Percentiles rank a stretch among this genome's conserved stretches.
These are phyloP conservation scores for Licmophora abbreviata DNA, from an alignment of 108 stramenopile genomes.

Conservation along the genomic window DNA sequence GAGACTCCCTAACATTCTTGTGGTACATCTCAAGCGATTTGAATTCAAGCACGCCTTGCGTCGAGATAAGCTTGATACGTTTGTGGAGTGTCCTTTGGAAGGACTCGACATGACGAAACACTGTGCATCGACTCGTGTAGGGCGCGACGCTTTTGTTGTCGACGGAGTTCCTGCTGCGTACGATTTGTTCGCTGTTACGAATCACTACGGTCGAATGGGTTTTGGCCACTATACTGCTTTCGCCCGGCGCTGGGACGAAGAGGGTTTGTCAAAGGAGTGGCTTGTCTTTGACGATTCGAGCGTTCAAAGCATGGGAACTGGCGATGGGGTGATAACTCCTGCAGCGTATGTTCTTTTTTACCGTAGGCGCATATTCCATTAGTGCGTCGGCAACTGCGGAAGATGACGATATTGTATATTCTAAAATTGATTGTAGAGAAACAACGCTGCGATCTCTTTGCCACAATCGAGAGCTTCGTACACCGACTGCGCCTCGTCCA, in stretches of 20 bases:
- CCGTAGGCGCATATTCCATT: conserved; percentile 38
- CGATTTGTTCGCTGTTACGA: conserved; percentile 93
- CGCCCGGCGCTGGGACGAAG: conserved; percentile 66
- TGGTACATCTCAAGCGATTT: conserved; percentile 95
- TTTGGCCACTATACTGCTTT: conserved; percentile 95
- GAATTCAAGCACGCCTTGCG: conserved; percentile 67
- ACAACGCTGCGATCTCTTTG: conserved; percentile 58
- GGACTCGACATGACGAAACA: conserved; percentile 65
- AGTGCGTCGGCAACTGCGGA: too few species aligned
- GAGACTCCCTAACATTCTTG: conserved; percentile 88
- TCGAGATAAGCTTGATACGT: conserved; percentile 84
- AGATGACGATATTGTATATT: too few species aligned
- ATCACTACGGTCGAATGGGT: conserved; percentile 94
- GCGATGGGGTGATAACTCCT: conserved; percentile 25
- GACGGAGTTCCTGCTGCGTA: conserved; percentile 67
- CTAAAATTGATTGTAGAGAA: too few species aligned
- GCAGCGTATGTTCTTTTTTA: conserved; percentile 80
- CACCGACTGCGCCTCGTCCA: conserved; percentile 53
- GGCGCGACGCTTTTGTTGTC: conserved; percentile 25
- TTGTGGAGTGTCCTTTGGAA: conserved; percentile 86
- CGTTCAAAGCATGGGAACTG: conserved; percentile 17
- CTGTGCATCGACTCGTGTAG: conserved; percentile 12
- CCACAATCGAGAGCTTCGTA: conserved; percentile 66
- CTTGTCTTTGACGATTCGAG: conserved; percentile 67
- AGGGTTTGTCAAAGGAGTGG: conserved; percentile 41